phyloP scores from a whole-genome alignment of 2,329 filamentous ascomycete species.

The Blastomyces emzantsi region DNA sequence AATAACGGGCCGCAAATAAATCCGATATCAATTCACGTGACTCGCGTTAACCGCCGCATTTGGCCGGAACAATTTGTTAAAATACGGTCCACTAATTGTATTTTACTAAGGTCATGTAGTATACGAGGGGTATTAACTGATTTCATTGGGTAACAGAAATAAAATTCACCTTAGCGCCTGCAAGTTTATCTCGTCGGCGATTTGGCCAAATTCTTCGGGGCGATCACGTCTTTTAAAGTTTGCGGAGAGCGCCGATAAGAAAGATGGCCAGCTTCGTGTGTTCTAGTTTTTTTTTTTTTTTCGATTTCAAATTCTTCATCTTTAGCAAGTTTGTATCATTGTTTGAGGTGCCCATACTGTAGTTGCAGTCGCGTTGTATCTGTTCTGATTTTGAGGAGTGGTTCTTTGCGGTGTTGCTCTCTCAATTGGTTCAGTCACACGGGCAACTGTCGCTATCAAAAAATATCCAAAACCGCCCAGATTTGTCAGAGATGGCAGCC shows the following conservation, averaged over 20 bases:
- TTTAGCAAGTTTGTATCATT: neutral
- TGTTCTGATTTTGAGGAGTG: neutral
- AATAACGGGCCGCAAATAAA: neutral
- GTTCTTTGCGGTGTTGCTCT: neutral
- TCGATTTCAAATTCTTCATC: neutral
- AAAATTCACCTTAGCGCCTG: neutral
- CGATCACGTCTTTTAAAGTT: slow-evolving; percentile 6
- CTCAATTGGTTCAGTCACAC: neutral
- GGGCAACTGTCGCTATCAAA: neutral
- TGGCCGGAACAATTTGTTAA: neutral
- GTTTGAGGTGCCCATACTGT: neutral
- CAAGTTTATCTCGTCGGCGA: neutral
- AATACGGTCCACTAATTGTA: neutral
- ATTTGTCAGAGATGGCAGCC: slow-evolving; percentile 10
- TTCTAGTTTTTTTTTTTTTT: neutral
- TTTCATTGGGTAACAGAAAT: too few species aligned
- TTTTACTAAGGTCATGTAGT: neutral
- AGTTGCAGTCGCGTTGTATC: neutral
- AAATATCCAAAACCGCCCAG: neutral
- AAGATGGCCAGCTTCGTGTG: neutral
- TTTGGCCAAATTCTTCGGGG: neutral
- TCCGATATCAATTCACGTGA: neutral
- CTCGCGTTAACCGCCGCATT: neutral
- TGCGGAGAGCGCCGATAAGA: slow-evolving; percentile 2
- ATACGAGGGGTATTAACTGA: too few species aligned